Conservation (phyloP, 345 rosid species). For the Trapa incisa region DNA sequence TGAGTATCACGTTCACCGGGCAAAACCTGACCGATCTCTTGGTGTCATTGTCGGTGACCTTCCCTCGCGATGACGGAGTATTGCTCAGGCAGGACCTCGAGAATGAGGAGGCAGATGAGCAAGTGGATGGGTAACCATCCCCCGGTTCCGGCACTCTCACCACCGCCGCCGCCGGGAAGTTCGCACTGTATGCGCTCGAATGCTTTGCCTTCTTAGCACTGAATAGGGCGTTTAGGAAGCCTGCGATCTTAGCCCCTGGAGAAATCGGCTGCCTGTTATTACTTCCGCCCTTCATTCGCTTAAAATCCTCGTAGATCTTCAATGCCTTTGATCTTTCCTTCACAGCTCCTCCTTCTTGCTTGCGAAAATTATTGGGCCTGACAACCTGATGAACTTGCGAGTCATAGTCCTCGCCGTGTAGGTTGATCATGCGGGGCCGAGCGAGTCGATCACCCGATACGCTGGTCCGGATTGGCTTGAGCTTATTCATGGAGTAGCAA, state of each 20-base stretch:
- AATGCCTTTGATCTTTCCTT: constrained; percentile 72
- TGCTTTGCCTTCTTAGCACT: constrained; percentile 46
- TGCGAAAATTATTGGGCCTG: not conserved
- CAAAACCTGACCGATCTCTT: constrained; percentile 69
- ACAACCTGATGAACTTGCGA: not conserved
- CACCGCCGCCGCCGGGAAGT: not conserved
- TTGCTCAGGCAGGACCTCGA: constrained; percentile 86
- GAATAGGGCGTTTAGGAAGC: constrained; percentile 75
- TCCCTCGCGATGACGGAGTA: constrained; percentile 44
- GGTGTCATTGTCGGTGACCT: constrained; percentile 22
- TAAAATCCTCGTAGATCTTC: constrained; percentile 70
- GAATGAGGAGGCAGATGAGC: constrained; percentile 85
- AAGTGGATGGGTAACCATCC: constrained; percentile 18
- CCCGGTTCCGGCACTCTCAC: not conserved
- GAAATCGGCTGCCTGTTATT: constrained; percentile 77
- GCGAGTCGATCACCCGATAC: constrained; percentile 3
- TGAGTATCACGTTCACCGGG: constrained; percentile 67
- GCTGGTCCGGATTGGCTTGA: constrained; percentile 51
- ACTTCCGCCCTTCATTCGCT: constrained; percentile 37
- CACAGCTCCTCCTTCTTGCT: constrained; percentile 29
- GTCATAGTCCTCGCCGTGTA: not conserved
- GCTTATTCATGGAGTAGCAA: constrained; percentile 23
- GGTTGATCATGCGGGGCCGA: not conserved
- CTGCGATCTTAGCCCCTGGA: constrained; percentile 69
- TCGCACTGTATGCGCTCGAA: not conserved